Conservation (phyloP, 2,329 filamentous ascomycete genomes). For the Apiospora malaysiana region DNA sequence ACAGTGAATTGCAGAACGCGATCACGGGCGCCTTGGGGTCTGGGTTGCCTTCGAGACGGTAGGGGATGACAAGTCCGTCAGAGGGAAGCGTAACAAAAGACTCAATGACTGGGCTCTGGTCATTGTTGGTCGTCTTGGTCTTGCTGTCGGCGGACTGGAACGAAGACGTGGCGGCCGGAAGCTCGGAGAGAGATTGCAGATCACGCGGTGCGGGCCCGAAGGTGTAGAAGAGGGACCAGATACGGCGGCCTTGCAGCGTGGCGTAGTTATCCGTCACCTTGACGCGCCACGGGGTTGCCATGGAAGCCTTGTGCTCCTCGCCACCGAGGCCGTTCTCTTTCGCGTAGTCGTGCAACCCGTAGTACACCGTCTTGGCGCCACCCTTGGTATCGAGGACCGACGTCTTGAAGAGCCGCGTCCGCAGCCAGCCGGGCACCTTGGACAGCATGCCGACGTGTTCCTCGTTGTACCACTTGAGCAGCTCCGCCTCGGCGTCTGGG, state of each 20-base stretch:
- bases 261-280: constrained; percentile 66
- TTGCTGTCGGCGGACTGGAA: constrained; percentile 62
- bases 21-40: constrained; percentile 72
- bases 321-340: constrained; percentile 70
- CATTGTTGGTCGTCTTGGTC: constrained; percentile 58
- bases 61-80: constrained; percentile 74
- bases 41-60: constrained; percentile 75
- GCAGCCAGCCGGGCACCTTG: constrained; percentile 79
- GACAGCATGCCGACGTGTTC: constrained; percentile 76
- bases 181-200: constrained; percentile 59
- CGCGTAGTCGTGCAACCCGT: constrained; percentile 76
- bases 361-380: constrained; percentile 59
- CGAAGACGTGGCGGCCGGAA: constrained; percentile 50
- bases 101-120: constrained; percentile 59
- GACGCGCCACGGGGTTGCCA: constrained; percentile 65
- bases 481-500: constrained; percentile 57
- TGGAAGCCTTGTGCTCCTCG: constrained; percentile 66
- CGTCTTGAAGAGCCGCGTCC: constrained; percentile 73
- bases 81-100: constrained; percentile 72
- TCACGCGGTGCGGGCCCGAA: constrained; percentile 79
- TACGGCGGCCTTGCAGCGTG: constrained; percentile 60
- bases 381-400: constrained; percentile 57
- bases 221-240: constrained; percentile 77
- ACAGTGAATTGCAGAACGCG: constrained; percentile 79
- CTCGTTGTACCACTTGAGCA: constrained; percentile 73